phyloP scores from a whole-genome alignment of 176 grass and related monocot species.

The Carex scoparia region DNA sequence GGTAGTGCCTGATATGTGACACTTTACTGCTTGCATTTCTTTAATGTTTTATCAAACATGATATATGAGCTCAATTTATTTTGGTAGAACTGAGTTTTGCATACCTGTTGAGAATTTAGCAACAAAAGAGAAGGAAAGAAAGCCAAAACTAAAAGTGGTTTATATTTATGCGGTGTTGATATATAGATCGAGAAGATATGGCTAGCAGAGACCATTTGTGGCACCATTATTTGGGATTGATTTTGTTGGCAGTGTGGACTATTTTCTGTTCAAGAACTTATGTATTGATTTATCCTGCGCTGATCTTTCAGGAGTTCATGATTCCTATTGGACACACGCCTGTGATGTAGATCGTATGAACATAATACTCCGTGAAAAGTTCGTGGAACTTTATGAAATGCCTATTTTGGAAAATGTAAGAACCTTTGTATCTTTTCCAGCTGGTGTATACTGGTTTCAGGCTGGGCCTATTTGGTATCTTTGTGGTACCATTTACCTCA shows the following conservation, averaged over 20 bases:
- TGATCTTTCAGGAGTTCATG: slow-evolving; percentile 77
- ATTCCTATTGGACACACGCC: slow-evolving; percentile 99
- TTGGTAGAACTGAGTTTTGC: neutral
- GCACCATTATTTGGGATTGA: neutral
- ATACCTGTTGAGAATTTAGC: neutral
- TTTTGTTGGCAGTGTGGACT: neutral
- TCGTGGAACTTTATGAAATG: slow-evolving; percentile 78
- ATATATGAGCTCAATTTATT: neutral
- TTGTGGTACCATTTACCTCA: neutral
- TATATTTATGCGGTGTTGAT: neutral
- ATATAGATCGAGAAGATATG: neutral
- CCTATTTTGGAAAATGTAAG: slow-evolving; percentile 93
- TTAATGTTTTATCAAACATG: neutral
- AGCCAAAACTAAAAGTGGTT: neutral
- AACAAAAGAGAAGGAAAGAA: neutral
- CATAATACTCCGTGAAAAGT: slow-evolving; percentile 88
- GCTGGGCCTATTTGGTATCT: neutral
- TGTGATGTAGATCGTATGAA: slow-evolving; percentile 94
- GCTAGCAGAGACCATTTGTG: neutral
- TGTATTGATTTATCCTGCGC: slow-evolving; percentile 3
- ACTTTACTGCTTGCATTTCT: neutral
- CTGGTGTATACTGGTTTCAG: slow-evolving; percentile 1
- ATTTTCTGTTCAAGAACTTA: slow-evolving; percentile 18
- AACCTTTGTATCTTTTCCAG: slow-evolving; percentile 21
- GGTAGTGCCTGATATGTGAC: neutral